A percentile compares a stretch with the other conserved stretches of the same genome.
phyloP scores from a whole-genome alignment of 1,284 basidiomycete genomes.

The Caloboletus inedulis region DNA sequence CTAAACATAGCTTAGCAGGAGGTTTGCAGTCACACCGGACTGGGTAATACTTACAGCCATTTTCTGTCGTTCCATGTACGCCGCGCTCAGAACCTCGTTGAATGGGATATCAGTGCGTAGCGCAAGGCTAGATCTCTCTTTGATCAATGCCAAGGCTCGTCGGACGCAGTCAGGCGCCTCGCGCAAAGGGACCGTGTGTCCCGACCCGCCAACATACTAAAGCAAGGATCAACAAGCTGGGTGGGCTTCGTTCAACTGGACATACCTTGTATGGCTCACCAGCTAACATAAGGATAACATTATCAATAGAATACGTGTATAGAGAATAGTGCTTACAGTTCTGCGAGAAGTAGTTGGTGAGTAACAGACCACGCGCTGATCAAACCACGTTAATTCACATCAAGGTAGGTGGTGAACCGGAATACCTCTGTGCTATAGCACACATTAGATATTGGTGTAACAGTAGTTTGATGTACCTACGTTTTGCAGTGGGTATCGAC shows the following conservation, averaged over 20 bases:
- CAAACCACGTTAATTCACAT: constrained; percentile 5
- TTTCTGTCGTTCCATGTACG: constrained; percentile 77
- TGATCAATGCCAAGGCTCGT: constrained; percentile 55
- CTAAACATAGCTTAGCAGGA: constrained; percentile 35
- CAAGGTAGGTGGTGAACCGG: neutral
- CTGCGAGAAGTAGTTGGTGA: constrained; percentile 80
- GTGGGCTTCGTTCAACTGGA: neutral
- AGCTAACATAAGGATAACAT: constrained; percentile 39
- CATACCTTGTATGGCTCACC: constrained; percentile 69
- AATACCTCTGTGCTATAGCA: constrained; percentile 60
- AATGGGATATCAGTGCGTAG: constrained; percentile 42
- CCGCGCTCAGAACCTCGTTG: constrained; percentile 76
- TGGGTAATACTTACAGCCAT: constrained; percentile 63
- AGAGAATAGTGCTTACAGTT: constrained; percentile 52
- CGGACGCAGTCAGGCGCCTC: constrained; percentile 54
- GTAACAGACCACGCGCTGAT: constrained; percentile 60
- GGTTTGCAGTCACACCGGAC: neutral
- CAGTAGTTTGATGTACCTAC: constrained; percentile 35
- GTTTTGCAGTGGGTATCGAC: constrained; percentile 63
- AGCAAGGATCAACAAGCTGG: constrained; percentile 6
- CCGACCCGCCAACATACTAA: constrained; percentile 73
- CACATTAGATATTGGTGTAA: constrained; percentile 11
- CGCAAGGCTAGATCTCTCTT: constrained; percentile 45
- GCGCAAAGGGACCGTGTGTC: constrained; percentile 62
- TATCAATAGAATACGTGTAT: neutral